phyloP scores from a whole-genome alignment of 2,329 filamentous ascomycete species.

The Colletotrichum camelliae region DNA sequence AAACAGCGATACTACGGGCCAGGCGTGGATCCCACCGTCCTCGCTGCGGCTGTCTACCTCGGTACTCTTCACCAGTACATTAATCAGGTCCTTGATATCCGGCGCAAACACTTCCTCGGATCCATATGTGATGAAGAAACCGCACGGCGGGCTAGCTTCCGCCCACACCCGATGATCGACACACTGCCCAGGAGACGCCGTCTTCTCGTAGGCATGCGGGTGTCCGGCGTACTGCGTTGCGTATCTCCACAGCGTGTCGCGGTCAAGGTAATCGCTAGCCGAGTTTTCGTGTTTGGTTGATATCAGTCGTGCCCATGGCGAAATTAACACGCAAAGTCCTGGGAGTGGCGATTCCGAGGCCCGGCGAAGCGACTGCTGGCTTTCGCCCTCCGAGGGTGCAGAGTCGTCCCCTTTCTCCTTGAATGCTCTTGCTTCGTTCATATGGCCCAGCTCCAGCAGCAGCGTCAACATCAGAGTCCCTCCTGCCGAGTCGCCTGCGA shows the following conservation, averaged over 20 bases:
- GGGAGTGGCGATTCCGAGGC: constrained; percentile 31
- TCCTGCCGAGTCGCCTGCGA: constrained; percentile 82
- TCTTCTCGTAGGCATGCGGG: constrained; percentile 37
- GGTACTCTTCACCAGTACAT: constrained; percentile 56
- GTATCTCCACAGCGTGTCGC: constrained; percentile 69
- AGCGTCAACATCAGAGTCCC: constrained; percentile 76
- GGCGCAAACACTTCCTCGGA: constrained; percentile 79
- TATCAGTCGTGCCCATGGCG: constrained; percentile 79
- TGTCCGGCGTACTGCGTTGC: constrained; percentile 71
- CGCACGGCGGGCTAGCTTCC: constrained; percentile 67
- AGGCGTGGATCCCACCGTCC: constrained; percentile 76
- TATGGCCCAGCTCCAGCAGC: constrained; percentile 67
- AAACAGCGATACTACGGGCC: constrained; percentile 76
- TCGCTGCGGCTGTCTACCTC: constrained; percentile 65
- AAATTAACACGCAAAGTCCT: constrained; percentile 73
- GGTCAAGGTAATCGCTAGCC: constrained; percentile 76
- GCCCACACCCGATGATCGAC: constrained; percentile 70
- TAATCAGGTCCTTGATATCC: constrained; percentile 68
- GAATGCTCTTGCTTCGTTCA: constrained; percentile 31
- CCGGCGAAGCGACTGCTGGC: constrained; percentile 5
- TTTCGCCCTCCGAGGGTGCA: constrained; percentile 13
- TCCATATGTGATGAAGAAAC: constrained; percentile 75
- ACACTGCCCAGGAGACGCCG: constrained; percentile 72
- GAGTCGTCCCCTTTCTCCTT: constrained; percentile 4
- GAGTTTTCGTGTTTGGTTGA: constrained; percentile 73